Evolutionary conservation across 768 basidiomycete species (phyloP).

Genomic region (Leccinum uliginosum): DNA sequence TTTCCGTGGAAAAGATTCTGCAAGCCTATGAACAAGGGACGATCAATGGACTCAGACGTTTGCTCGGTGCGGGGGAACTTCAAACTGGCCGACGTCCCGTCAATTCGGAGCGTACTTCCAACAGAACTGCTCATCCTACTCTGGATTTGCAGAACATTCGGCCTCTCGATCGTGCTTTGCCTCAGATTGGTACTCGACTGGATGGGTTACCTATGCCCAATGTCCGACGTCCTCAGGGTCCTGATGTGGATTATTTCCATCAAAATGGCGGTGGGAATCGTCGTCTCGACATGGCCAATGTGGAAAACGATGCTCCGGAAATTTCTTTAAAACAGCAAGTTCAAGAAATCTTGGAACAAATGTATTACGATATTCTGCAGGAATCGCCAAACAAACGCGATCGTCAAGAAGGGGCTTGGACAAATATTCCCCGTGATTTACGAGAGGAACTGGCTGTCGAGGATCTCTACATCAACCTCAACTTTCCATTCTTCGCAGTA

Average conservation of each 20-base stretch:
- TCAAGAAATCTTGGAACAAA: background rate
- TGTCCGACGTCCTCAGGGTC: background rate
- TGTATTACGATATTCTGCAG: background rate
- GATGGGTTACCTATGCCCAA: background rate
- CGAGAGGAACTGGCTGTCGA: background rate
- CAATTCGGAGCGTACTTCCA: background rate
- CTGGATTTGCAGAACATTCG: background rate
- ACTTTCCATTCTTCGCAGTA: background rate
- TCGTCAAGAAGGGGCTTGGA: background rate
- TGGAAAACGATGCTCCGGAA: background rate
- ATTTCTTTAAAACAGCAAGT: background rate
- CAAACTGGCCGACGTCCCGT: background rate
- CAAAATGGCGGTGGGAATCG: background rate
- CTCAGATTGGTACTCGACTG: background rate
- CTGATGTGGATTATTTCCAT: slow-evolving; percentile 3
- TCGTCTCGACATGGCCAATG: background rate
- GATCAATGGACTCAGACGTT: background rate
- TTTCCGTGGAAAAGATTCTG: background rate
- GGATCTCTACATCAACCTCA: background rate
- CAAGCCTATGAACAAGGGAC: background rate
- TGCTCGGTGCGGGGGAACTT: background rate
- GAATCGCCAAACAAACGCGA: background rate
- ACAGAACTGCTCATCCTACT: background rate
- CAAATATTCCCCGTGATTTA: background rate
- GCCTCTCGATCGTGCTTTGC: background rate